These are phyloP conservation scores for Coemansia sp. DNA, from an alignment of 192 early-diverging fungal species.

Conservation along the genomic window DNA sequence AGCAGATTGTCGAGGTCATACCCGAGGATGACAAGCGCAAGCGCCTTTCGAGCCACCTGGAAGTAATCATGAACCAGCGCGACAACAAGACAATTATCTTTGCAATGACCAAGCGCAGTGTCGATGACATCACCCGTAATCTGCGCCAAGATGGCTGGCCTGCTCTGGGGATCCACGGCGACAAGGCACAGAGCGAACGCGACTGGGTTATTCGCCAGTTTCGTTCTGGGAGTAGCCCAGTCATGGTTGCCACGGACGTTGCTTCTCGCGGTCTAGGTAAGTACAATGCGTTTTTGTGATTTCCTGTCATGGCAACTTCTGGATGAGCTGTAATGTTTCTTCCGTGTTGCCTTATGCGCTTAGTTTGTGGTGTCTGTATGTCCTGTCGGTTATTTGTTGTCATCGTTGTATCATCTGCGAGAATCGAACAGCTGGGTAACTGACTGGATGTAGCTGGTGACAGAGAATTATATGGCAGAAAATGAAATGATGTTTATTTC, in stretches of 20 bases:
- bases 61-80: conserved; percentile 81
- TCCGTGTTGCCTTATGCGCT: neutral
- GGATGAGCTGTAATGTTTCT: neutral
- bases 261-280: conserved; percentile 95
- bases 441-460: neutral
- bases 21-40: conserved; percentile 82
- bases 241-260: conserved; percentile 99
- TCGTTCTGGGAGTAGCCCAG: conserved; percentile 80
- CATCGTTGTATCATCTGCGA: neutral
- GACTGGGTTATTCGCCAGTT: conserved; percentile 96
- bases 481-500: conserved; percentile 4
- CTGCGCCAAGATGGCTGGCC: conserved; percentile 90
- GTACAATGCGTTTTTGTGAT: conserved; percentile 15
- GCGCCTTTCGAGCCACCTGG: conserved; percentile 75
- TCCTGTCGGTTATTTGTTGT: conserved; percentile 3
- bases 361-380: conserved; percentile 8
- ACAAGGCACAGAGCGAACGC: conserved; percentile 94
- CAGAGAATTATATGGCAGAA: neutral
- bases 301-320: neutral
- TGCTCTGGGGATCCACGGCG: conserved; percentile 94
- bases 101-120: conserved; percentile 92
- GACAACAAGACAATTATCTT: conserved; percentile 94
- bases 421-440: neutral
- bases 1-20: conserved; percentile 90
- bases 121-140: conserved; percentile 83